Evolutionary conservation across 2,329 filamentous ascomycete genomes (phyloP).

Genomic region (Xylariaceae sp.): DNA sequence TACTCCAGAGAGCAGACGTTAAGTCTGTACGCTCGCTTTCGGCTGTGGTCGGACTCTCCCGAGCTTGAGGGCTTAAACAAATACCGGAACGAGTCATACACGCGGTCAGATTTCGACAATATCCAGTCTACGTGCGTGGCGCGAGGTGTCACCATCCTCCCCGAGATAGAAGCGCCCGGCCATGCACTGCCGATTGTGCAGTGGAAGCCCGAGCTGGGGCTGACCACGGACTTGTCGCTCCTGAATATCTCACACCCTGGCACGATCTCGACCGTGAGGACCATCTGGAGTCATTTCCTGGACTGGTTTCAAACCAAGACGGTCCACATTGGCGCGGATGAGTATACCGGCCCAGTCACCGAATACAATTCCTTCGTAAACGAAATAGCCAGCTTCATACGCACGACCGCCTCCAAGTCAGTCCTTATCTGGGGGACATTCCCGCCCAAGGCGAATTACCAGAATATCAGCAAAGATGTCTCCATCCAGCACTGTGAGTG

Average conservation of each 20-base stretch:
- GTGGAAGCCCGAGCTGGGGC: slow-evolving; percentile 52
- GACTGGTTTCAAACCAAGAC: slow-evolving; percentile 52
- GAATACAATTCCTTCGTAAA: slow-evolving; percentile 51
- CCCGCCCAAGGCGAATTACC: slow-evolving; percentile 35
- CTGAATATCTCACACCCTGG: slow-evolving; percentile 52
- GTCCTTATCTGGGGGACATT: slow-evolving; percentile 54
- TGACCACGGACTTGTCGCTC: slow-evolving; percentile 41
- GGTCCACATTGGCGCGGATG: slow-evolving; percentile 52
- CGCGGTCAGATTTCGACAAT: slow-evolving; percentile 43
- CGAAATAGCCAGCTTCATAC: slow-evolving; percentile 44
- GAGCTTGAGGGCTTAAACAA: slow-evolving; percentile 45
- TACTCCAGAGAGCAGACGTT: slow-evolving; percentile 44
- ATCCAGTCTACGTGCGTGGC: slow-evolving; percentile 48
- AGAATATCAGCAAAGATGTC: slow-evolving; percentile 39
- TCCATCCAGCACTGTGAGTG: slow-evolving; percentile 45
- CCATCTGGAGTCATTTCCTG: slow-evolving; percentile 48
- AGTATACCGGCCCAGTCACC: slow-evolving; percentile 42
- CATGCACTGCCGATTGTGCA: slow-evolving; percentile 52
- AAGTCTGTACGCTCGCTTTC: slow-evolving; percentile 50
- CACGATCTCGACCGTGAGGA: slow-evolving; percentile 46
- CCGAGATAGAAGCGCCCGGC: slow-evolving; percentile 55
- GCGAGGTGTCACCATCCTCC: slow-evolving; percentile 52
- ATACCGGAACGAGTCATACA: slow-evolving; percentile 50
- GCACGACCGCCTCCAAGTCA: slow-evolving; percentile 34
- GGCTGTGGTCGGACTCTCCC: slow-evolving; percentile 44